Conservation (phyloP, 345 rosid genomes). For the Gossypium raimondii region DNA sequence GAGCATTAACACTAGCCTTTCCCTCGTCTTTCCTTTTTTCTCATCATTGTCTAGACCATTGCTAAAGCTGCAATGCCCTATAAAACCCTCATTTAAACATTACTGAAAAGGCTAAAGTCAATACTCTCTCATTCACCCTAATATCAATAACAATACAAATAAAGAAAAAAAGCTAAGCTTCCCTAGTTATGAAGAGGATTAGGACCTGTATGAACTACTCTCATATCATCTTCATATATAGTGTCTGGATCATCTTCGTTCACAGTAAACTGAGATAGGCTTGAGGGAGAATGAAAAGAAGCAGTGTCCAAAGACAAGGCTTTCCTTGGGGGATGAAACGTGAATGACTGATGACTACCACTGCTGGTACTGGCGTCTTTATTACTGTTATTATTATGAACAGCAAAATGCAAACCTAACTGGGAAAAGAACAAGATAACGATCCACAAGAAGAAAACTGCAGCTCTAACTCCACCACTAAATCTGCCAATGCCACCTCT, state of each 20-base stretch:
- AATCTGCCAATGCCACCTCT: slow-evolving; percentile 18
- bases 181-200: slow-evolving; percentile 86
- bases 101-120: slow-evolving; percentile 44
- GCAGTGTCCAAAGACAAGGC: slow-evolving; percentile 26
- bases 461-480: slow-evolving; percentile 20
- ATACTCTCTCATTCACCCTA: slow-evolving; percentile 41
- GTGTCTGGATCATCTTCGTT: slow-evolving; percentile 35
- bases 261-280: slow-evolving; percentile 23
- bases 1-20: slow-evolving; percentile 59
- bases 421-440: slow-evolving; percentile 39
- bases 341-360: background rate
- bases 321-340: slow-evolving; percentile 38
- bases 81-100: slow-evolving; percentile 25
- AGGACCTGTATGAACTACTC: slow-evolving; percentile 89
- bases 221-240: slow-evolving; percentile 65
- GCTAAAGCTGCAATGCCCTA: slow-evolving; percentile 19
- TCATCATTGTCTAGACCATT: slow-evolving; percentile 1
- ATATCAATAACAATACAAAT: slow-evolving; percentile 17
- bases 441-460: slow-evolving; percentile 37
- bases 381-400: slow-evolving; percentile 13
- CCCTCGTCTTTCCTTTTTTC: background rate
- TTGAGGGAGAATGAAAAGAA: slow-evolving; percentile 34
- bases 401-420: slow-evolving; percentile 34
- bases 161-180: slow-evolving; percentile 7
- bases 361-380: slow-evolving; percentile 15